Base-by-base conservation (phyloP, 805 yeast genomes). In the Cyberlindnera galapagoensis region DNA sequence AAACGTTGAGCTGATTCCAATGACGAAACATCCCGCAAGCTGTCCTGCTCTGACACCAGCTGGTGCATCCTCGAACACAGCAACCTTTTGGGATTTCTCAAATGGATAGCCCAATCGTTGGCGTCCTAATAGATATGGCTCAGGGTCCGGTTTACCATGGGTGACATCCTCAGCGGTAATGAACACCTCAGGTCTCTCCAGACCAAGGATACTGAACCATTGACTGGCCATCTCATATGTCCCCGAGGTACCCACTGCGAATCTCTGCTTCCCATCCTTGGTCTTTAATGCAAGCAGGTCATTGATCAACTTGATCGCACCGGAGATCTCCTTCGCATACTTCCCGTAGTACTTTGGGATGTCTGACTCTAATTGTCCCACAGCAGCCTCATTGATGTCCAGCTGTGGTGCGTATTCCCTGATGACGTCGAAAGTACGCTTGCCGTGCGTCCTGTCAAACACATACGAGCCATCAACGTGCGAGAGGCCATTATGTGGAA, bases 191-290 rank as follows among this genome's bases (percentile, higher is more conserved):
- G 94, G 94, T 57, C 67, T 63, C 36, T 67, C 65, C 35, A 69
- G 59, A 23, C 69, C 67, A 52, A 84, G 65, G 53, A 80, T 71
- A 47, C 71, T 64, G 56, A 84, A 74, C 90, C 94, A 84, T 50
- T 79, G 74, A 49, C 75, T 63, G 39, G 94, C 94, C 72, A 84
- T 73, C 24, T 75, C 79, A 40, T 67, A 67, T 27, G 92, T 79
- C 43, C 94, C 94, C 29, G 85, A 76, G 18, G 94, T 84, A 42
- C 82, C 94, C 49, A 84, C 80, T 35, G 88, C 90, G 84, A 92
- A 78, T 55, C 72, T 74, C 53, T 60, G 54, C 43, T 78, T 76
- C 34, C 60, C 57, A 17, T 62, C 54, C 51, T 66, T 69, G 2
- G 37, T 26, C 8, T 26, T 17, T 18, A 44, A 26, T 7, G 18